Conservation (phyloP, 2,329 filamentous ascomycete species). For the Calonectria pseudoturangicola region DNA sequence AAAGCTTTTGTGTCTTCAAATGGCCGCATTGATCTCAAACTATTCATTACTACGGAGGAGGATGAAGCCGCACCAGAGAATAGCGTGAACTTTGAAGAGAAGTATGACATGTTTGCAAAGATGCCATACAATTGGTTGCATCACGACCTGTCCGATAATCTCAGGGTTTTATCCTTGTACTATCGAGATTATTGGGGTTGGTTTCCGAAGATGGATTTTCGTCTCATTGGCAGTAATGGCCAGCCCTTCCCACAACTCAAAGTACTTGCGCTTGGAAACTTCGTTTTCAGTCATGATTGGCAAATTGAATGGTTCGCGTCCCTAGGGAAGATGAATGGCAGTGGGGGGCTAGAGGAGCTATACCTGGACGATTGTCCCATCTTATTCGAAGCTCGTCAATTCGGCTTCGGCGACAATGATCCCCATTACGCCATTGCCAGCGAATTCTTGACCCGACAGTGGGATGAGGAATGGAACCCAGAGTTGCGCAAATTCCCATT, state of each 20-base stretch:
- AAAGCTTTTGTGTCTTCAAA: not conserved
- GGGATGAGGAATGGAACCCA: not conserved
- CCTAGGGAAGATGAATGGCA: slow-evolving; percentile 51
- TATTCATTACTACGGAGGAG: slow-evolving; percentile 24
- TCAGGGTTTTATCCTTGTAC: slow-evolving; percentile 63
- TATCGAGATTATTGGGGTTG: slow-evolving; percentile 62
- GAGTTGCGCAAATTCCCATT: not conserved
- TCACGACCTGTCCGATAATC: slow-evolving; percentile 36
- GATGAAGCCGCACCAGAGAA: not conserved
- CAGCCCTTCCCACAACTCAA: slow-evolving; percentile 61
- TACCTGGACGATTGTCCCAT: slow-evolving; percentile 66
- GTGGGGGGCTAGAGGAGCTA: slow-evolving; percentile 59
- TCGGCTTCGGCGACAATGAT: not conserved
- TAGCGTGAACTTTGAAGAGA: slow-evolving; percentile 10
- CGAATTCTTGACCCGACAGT: accelerated
- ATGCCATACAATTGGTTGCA: slow-evolving; percentile 52
- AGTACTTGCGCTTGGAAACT: slow-evolving; percentile 63
- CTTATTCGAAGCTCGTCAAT: slow-evolving; percentile 36
- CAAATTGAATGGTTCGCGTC: slow-evolving; percentile 68
- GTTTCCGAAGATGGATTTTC: slow-evolving; percentile 62
- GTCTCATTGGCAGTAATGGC: slow-evolving; percentile 27
- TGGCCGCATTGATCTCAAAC: slow-evolving; percentile 30
- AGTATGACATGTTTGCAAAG: slow-evolving; percentile 45
- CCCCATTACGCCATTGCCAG: slow-evolving; percentile 30
- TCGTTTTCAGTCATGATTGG: slow-evolving; percentile 65